Base-by-base conservation (phyloP, 2,329 filamentous ascomycete species). In the Venturia oleaginea region DNA sequence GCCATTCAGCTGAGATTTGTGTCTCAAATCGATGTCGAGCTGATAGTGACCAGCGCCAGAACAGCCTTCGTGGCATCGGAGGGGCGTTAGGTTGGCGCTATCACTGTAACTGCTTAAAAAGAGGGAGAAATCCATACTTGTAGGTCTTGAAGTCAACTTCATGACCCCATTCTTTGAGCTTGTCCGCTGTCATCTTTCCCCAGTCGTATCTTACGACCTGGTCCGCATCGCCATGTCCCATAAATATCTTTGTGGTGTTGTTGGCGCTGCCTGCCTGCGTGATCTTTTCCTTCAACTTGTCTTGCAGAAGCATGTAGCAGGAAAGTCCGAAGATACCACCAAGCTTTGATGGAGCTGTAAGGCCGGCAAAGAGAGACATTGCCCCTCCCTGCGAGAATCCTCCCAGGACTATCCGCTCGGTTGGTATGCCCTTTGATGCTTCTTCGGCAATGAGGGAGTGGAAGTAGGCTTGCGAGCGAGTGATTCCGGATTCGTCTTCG, bases 261-360 rank as follows among this genome's bases (percentile, higher is more conserved):
- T 91, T 92, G 64, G 82, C 79, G 68, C 78, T 83, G 32, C 72
- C 71, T 8, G 69, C 69, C 8, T 68, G 69, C 2, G 74, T 74
- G 11, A 77, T 71, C 70, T 76, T 67, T 30, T 74, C 81, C 72
- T 83, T 80, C 68, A 91, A 75, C 72, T 87, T 88, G 67, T 83
- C 78, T 67, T 84, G 81, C 59, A 97, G 79, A 24, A 91, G 81
- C 69, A 97, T 77, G 76, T 95, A 97, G 70, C 86, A 88, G 15
- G 90, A 94, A 67, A 97, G 77, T 8, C 88, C 91, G 67, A 97
- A 87, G 68, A 97, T 89, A 67, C 92, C 93, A n/a, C 86, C 93
- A 19, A 97, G 80, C 76, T 91, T 91, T 69, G 84, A 81, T 57
- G 83, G 81, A 68, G 80, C 84, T 4, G 92, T 96, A 51, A 96